Base-by-base conservation (phyloP, 2,329 filamentous ascomycete species). In the Nothophaeocryptopus gaeumannii region DNA sequence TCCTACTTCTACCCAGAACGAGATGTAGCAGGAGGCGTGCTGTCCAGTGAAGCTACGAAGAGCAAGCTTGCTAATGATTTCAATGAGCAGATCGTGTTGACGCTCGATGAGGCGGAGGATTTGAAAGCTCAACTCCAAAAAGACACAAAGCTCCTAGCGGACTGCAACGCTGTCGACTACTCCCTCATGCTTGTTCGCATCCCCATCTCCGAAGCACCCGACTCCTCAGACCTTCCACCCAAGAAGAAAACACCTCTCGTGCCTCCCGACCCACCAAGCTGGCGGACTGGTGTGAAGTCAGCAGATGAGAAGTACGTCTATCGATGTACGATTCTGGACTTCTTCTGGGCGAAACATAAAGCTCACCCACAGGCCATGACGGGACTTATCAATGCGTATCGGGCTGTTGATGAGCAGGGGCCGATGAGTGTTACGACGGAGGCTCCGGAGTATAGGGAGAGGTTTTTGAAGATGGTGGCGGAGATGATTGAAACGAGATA, bases 291-390 rank as follows among this genome's bases (percentile, higher is more conserved):
- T 0, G 61, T 88, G 0, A 58, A 68, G 0, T 85, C 83, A 8
- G 72, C 76, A 0, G 82, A 88, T 59, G 80, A 80, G 0, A 80
- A 81, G 58, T 85, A 83, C 74, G 72, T 83, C 10, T 89, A 88
- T 61, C 78, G 85, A 2, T 83, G 79, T 3, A 78, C 84, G 0
- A 69, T 89, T 11, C 72, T 89, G 31, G 86, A 89, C 66, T 89
- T 90, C 69, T 88, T 89, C 72, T 89, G 86, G 86, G 81, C 84
- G 0, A 87, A 85, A 67, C 84, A 88, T 67, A 85, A 84, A 58
- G 60, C 83, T 0, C 83, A 81, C 46, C 81, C 86, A 0, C 80
- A 78, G 64, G 73, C 80, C 1, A 79, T 89, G 78, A 87, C 85
- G 0, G 76, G 78, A 0, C 66, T 88, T 32, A 79, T 89, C 51